These are phyloP conservation scores for Noccaea bulbosa DNA, from an alignment of 345 rosid genomes.

Conservation along the genomic window DNA sequence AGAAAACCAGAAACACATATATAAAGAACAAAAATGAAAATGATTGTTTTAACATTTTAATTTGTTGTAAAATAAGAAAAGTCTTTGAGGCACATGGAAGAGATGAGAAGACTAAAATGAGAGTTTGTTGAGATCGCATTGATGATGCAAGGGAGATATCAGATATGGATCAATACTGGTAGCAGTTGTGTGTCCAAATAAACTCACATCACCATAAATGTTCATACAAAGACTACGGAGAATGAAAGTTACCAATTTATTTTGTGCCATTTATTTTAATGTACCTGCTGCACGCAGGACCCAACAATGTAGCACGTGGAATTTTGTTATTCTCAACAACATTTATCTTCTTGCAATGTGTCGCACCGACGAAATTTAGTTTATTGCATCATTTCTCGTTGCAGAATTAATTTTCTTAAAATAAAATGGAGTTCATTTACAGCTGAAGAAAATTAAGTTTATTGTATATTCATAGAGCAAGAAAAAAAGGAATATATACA, in stretches of 20 bases:
- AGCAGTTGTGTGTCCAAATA: conserved; percentile 26
- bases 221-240: neutral
- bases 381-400: neutral
- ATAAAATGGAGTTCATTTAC: too few relatives aligned
- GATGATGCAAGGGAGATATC: conserved; percentile 15
- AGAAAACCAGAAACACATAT: conserved; percentile 4
- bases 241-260: conserved; percentile 10
- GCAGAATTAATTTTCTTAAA: too few relatives aligned
- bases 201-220: conserved; percentile 7
- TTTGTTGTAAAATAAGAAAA: neutral
- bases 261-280: neutral
- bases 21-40: conserved; percentile 1
- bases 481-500: too few relatives aligned
- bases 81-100: neutral
- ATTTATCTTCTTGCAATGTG: neutral
- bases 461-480: too few relatives aligned
- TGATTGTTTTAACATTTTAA: neutral
- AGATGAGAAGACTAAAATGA: neutral
- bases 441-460: too few relatives aligned
- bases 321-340: neutral
- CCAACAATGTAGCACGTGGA: neutral
- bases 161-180: conserved; percentile 7
- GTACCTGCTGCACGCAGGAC: conserved; percentile 19
- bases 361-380: neutral
- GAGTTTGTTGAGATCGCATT: conserved; percentile 29